These are phyloP conservation scores for Apiotrichum sp. DNA, from an alignment of 1,284 basidiomycete species.

Conservation along the genomic window DNA sequence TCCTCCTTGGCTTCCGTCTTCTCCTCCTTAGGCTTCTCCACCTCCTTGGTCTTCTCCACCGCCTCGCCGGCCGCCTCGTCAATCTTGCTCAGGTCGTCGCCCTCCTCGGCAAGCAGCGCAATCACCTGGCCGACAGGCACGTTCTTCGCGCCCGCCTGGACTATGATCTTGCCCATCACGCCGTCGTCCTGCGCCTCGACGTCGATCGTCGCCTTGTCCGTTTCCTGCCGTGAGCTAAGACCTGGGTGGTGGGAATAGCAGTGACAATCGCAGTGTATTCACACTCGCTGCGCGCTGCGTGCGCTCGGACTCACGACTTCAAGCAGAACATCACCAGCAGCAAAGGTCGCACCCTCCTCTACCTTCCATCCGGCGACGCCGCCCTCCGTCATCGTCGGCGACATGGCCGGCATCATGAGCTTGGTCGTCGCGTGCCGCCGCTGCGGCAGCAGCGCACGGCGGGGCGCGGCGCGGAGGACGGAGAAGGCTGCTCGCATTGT, in stretches of 20 bases:
- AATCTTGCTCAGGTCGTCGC: constrained; percentile 84
- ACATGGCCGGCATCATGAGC: constrained; percentile 91
- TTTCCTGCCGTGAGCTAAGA: constrained; percentile 60
- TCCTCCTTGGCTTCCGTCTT: constrained; percentile 5
- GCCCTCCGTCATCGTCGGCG: constrained; percentile 97
- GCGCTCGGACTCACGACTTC: constrained; percentile 67
- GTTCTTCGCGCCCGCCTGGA: constrained; percentile 73
- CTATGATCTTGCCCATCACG: constrained; percentile 84
- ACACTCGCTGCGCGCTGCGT: background rate
- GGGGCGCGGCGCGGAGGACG: background rate
- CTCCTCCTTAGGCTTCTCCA: constrained; percentile 1
- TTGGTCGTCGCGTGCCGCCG: constrained; percentile 59
- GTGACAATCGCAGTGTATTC: too few species aligned
- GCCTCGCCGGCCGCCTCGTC: constrained; percentile 57
- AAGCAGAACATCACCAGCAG: constrained; percentile 80
- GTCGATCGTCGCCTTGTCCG: constrained; percentile 98
- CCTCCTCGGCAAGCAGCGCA: constrained; percentile 91
- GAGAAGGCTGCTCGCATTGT: constrained; percentile 4
- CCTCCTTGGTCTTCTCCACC: constrained; percentile 39
- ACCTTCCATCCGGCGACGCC: constrained; percentile 91
- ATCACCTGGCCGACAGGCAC: constrained; percentile 83
- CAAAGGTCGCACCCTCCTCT: constrained; percentile 76
- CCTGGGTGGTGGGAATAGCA: too few species aligned
- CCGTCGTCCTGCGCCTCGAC: constrained; percentile 99
- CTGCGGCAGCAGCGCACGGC: too few species aligned